Evolutionary conservation across 768 basidiomycete genomes (phyloP).

Genomic region (Boletellus ananas): DNA sequence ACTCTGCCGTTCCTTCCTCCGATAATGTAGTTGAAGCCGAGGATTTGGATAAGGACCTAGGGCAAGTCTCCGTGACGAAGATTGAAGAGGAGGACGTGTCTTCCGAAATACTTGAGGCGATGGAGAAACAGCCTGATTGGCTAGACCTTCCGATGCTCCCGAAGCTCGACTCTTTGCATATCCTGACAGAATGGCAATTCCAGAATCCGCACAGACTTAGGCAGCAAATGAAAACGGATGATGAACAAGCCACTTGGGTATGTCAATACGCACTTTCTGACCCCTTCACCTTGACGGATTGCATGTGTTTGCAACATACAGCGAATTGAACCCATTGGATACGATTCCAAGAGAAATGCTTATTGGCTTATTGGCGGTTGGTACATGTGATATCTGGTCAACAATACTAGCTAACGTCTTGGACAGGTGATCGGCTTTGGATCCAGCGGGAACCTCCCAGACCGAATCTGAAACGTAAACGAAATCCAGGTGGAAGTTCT

Average conservation of each 20-base stretch:
- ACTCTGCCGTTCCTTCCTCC: constrained; percentile 1
- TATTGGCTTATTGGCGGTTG: constrained; percentile 85
- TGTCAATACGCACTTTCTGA: constrained; percentile 22
- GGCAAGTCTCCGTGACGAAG: constrained; percentile 9
- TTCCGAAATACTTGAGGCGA: constrained; percentile 16
- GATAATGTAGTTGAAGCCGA: not conserved
- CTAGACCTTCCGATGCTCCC: constrained; percentile 61
- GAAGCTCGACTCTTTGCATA: constrained; percentile 73
- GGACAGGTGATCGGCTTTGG: constrained; percentile 79
- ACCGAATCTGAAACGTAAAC: constrained; percentile 40
- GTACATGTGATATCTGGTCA: constrained; percentile 2
- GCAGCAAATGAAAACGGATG: constrained; percentile 72
- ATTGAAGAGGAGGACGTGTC: constrained; percentile 20
- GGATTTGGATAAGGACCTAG: not conserved
- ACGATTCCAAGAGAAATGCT: constrained; percentile 71
- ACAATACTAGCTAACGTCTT: constrained; percentile 1
- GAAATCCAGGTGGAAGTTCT: constrained; percentile 30
- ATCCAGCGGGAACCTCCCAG: constrained; percentile 69
- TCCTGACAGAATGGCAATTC: constrained; percentile 83
- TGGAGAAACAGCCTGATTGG: constrained; percentile 59
- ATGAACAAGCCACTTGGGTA: constrained; percentile 77
- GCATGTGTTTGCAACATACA: constrained; percentile 27
- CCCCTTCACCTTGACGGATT: not conserved
- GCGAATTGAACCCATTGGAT: constrained; percentile 85
- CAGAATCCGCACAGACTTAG: constrained; percentile 70